phyloP scores from a whole-genome alignment of 2,329 filamentous ascomycete species.

The Ophiostoma himal-ulmi region DNA sequence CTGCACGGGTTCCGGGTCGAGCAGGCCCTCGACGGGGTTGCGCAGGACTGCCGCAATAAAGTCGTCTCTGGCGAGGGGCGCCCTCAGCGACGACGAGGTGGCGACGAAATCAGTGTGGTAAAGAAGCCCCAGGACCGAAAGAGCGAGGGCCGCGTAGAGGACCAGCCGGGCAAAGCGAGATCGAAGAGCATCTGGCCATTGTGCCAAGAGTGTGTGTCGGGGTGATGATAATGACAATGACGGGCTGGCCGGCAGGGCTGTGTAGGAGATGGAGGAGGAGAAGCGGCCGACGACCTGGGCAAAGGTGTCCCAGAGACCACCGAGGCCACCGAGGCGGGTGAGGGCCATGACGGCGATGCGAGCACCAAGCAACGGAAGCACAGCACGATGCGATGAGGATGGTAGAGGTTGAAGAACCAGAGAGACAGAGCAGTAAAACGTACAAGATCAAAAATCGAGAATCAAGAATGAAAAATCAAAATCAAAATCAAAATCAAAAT shows the following conservation, averaged over 20 bases:
- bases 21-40: conserved; percentile 26
- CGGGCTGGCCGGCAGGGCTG: not conserved
- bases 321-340: not conserved
- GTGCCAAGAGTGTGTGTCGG: not conserved
- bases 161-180: conserved; percentile 14
- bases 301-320: not conserved
- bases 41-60: conserved; percentile 25
- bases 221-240: not conserved
- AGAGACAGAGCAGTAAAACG: no score
- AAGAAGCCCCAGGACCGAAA: not conserved
- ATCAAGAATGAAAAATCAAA: no score
- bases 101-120: not conserved
- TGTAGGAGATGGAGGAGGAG: not conserved
- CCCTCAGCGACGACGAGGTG: not conserved
- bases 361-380: not conserved
- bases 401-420: no score
- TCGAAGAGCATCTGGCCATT: not conserved
- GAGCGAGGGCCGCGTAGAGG: conserved; percentile 2
- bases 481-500: no score
- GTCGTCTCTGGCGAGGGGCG: conserved; percentile 16
- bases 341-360: not conserved
- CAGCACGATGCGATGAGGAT: no score
- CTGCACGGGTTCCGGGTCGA: conserved; percentile 26
- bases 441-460: not conserved
- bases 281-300: not conserved